Percentiles rank a stretch among this genome's conserved stretches.
Conservation (phyloP, 306 rosid genomes). For the Pyrus bretschneideri region DNA sequence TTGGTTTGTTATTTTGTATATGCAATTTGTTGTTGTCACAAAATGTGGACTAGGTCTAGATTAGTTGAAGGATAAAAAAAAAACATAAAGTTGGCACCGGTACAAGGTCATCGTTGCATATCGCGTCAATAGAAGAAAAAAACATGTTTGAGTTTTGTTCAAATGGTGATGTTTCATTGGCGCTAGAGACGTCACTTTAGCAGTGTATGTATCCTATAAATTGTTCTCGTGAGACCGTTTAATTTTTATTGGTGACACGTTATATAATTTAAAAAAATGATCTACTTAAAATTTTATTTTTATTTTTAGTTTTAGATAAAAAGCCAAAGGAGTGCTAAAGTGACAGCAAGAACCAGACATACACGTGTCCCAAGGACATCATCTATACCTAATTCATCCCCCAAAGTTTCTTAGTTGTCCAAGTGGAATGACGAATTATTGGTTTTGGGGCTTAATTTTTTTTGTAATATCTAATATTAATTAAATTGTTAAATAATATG, state of each 20-base stretch:
- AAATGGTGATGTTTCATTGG: too few species aligned
- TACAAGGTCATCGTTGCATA: neutral
- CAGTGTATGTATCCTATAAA: neutral
- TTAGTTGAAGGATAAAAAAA: neutral
- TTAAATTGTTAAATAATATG: neutral
- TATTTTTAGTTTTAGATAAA: neutral
- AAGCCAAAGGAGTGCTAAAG: neutral
- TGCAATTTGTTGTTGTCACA: neutral
- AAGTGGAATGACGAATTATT: neutral
- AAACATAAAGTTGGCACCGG: neutral
- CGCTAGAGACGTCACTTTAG: too few species aligned
- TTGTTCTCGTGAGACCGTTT: accelerated
- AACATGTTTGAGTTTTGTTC: too few species aligned
- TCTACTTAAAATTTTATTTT: neutral
- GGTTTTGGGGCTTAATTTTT: neutral
- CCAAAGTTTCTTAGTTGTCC: neutral
- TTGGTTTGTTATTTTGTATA: neutral
- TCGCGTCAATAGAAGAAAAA: neutral
- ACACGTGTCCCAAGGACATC: neutral
- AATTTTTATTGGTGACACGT: too few species aligned
- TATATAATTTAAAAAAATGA: too few species aligned
- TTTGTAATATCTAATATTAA: neutral
- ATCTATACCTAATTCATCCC: neutral
- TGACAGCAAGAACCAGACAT: neutral
- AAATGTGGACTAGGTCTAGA: neutral